Percentiles rank a stretch among this genome's conserved stretches.
Evolutionary conservation across 306 rosid genomes (phyloP).

Genomic region (Elaeagnus macrophylla): DNA sequence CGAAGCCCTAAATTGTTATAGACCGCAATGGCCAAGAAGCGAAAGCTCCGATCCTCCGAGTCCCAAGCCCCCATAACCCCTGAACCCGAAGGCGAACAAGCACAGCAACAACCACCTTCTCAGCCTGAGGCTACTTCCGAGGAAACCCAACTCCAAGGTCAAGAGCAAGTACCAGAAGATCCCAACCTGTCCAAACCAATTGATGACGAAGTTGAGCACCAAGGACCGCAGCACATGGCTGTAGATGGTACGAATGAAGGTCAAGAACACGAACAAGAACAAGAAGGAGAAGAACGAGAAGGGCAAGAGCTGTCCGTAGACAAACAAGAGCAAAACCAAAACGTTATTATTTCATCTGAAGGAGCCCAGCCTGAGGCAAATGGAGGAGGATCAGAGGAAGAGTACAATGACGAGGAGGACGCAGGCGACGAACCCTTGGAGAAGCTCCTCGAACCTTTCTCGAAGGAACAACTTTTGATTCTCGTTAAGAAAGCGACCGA

Average conservation of each 20-base stretch:
- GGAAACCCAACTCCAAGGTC: constrained; percentile 16
- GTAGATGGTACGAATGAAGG: constrained; percentile 21
- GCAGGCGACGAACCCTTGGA: constrained; percentile 52
- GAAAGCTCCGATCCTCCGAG: constrained; percentile 56
- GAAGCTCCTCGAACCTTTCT: constrained; percentile 63
- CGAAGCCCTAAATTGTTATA: not conserved
- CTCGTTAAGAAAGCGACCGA: constrained; percentile 47
- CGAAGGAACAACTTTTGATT: constrained; percentile 47
- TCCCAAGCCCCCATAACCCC: constrained; percentile 31
- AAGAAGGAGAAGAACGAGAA: constrained; percentile 1
- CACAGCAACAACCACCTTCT: constrained; percentile 4
- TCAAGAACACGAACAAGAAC: not conserved
- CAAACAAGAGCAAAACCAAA: not conserved
- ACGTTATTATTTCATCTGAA: not conserved
- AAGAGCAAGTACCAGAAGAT: constrained; percentile 14
- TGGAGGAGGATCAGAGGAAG: constrained; percentile 12
- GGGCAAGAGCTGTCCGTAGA: not conserved
- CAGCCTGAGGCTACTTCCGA: constrained; percentile 11
- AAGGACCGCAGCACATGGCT: constrained; percentile 16
- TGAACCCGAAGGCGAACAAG: constrained; percentile 11
- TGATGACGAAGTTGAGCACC: constrained; percentile 11
- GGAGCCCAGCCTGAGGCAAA: not conserved
- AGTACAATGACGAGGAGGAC: constrained; percentile 16
- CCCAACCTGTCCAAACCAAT: constrained; percentile 8
- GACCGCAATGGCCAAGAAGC: constrained; percentile 59